A percentile compares a stretch with the other conserved stretches of the same genome.
phyloP scores from a whole-genome alignment of 2,329 filamentous ascomycete genomes.

The Sphaerulina musiva region DNA sequence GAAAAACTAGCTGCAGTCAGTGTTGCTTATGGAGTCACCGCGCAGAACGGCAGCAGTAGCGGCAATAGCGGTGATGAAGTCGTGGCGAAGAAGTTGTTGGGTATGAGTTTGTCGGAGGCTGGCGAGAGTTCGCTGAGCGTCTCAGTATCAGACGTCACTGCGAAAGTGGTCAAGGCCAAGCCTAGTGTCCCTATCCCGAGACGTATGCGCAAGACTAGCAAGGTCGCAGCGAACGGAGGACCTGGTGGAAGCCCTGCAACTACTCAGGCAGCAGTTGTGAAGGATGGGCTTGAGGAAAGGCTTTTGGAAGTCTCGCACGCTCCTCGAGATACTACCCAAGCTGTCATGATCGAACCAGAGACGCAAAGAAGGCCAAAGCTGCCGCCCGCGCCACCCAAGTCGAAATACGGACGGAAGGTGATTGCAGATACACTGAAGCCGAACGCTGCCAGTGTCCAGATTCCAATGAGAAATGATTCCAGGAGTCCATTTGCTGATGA shows the following conservation, averaged over 20 bases:
- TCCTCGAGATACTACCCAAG: background rate
- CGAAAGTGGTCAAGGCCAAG: constrained; percentile 67
- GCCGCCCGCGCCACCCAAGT: constrained; percentile 7
- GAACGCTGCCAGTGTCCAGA: constrained; percentile 1
- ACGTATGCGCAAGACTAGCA: constrained; percentile 41
- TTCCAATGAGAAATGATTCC: constrained; percentile 15
- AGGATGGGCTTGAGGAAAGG: constrained; percentile 5
- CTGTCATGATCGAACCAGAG: constrained; percentile 3
- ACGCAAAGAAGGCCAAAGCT: constrained; percentile 13
- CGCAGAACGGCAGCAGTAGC: background rate
- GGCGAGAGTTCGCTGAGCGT: constrained; percentile 62
- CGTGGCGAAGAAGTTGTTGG: constrained; percentile 52
- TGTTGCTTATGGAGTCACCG: constrained; percentile 22
- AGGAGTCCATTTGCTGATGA: constrained; percentile 24
- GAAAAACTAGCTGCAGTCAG: constrained; percentile 17
- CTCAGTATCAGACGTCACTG: constrained; percentile 66
- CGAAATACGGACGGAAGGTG: constrained; percentile 9
- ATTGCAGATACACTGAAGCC: background rate
- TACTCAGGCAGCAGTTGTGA: constrained; percentile 8
- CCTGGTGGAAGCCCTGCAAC: background rate
- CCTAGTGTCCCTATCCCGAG: constrained; percentile 77
- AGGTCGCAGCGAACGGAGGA: constrained; percentile 8
- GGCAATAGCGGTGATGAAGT: constrained; percentile 12
- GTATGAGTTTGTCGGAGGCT: constrained; percentile 64
- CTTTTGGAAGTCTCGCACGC: constrained; percentile 1